A percentile compares a stretch with the other conserved stretches of the same genome.
These are phyloP conservation scores for Pulveroboletus sp. DNA, from an alignment of 768 basidiomycete genomes.

Conservation along the genomic window DNA sequence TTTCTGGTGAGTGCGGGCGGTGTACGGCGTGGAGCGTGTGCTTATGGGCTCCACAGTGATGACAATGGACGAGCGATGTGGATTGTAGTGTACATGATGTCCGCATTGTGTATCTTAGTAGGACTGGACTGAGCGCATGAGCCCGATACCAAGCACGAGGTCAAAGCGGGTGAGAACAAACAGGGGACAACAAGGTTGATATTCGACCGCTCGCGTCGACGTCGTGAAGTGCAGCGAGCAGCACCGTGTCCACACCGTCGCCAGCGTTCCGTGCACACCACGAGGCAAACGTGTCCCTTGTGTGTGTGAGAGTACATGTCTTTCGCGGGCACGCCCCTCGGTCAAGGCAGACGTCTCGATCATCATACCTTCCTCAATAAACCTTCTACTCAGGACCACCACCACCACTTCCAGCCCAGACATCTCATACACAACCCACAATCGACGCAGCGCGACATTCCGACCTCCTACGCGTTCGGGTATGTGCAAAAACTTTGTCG, in stretches of 20 bases:
- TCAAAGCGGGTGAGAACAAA: constrained; percentile 16
- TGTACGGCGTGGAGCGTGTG: constrained; percentile 22
- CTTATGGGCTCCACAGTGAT: constrained; percentile 18
- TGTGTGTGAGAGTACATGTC: constrained; percentile 55
- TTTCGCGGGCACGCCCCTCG: constrained; percentile 78
- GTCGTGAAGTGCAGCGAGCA: constrained; percentile 9
- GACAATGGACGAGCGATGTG: constrained; percentile 4
- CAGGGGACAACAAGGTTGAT: constrained; percentile 23
- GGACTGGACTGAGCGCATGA: not conserved
- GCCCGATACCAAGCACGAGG: not conserved
- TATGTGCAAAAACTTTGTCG: constrained; percentile 30
- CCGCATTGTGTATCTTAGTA: constrained; percentile 21
- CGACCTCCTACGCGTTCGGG: constrained; percentile 71
- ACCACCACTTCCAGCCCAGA: constrained; percentile 27
- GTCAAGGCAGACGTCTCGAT: constrained; percentile 84
- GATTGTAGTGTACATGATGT: constrained; percentile 22
- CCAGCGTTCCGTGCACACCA: not conserved
- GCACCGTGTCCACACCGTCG: not conserved
- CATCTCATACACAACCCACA: constrained; percentile 21
- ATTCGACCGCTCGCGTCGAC: not conserved
- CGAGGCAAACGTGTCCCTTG: constrained; percentile 15
- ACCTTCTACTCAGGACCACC: constrained; percentile 29
- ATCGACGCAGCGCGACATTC: constrained; percentile 39
- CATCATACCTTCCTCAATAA: constrained; percentile 74
- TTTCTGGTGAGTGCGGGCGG: constrained; percentile 70